These are phyloP conservation scores for Zasmidium angulare DNA, from an alignment of 2,329 filamentous ascomycete genomes.

Conservation along the genomic window DNA sequence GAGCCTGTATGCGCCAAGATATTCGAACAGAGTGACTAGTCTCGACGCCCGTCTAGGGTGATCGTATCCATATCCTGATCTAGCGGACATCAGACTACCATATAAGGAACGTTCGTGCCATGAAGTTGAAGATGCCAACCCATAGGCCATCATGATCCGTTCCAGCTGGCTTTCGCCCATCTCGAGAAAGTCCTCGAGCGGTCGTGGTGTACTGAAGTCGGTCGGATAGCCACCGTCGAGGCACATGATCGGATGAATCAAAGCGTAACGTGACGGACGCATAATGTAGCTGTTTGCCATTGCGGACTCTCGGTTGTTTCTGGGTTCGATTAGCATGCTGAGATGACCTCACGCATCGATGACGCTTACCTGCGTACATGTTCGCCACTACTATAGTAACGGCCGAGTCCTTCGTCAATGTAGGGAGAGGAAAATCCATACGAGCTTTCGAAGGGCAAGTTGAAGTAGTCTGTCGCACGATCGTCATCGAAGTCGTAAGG, in stretches of 20 bases:
- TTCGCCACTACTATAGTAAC: neutral
- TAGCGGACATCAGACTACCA: neutral
- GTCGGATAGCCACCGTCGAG: slow-evolving; percentile 33
- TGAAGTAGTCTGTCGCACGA: neutral
- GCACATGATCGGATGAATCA: slow-evolving; percentile 37
- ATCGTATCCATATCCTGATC: neutral
- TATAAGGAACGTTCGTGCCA: slow-evolving; percentile 10
- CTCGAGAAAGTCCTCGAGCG: slow-evolving; percentile 26
- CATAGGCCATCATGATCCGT: slow-evolving; percentile 33
- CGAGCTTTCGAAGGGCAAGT: neutral
- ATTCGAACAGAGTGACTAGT: slow-evolving; percentile 1
- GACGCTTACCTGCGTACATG: neutral
- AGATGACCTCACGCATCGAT: neutral
- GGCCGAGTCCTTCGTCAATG: neutral
- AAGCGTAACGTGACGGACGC: slow-evolving; percentile 18
- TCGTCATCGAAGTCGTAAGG: neutral
- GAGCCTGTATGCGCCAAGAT: slow-evolving; percentile 4
- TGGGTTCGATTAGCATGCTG: neutral
- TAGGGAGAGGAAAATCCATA: neutral
- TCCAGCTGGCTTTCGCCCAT: slow-evolving; percentile 32
- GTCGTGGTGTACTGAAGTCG: slow-evolving; percentile 29
- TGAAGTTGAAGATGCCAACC: slow-evolving; percentile 6
- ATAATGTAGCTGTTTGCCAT: neutral
- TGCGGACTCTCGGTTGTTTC: neutral
- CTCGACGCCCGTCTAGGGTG: neutral